Conservation (phyloP, 305 asterid genomes). For the Fraxinus sp. region DNA sequence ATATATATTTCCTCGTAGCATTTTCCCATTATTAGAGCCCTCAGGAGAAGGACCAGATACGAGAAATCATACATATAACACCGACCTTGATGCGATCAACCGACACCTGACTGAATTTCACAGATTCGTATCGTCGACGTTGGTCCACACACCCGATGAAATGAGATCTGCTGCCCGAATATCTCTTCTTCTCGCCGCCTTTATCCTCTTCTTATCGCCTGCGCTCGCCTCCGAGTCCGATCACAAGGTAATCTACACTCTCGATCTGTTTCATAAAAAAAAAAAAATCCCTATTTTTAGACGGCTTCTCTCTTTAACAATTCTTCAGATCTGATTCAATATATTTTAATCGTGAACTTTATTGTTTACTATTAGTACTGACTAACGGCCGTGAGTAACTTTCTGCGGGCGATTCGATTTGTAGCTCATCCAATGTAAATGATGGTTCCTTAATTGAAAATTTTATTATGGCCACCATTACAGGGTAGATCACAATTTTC, state of each 20-base stretch:
- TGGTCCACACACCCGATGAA: too few relatives aligned
- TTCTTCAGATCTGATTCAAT: constrained; percentile 1
- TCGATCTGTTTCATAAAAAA: constrained; percentile 10
- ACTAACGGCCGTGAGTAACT: neutral
- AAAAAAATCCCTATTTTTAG: constrained; percentile 36
- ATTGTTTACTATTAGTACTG: neutral
- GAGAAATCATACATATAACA: neutral
- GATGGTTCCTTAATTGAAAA: neutral
- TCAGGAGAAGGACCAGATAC: too few relatives aligned
- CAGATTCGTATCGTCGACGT: too few relatives aligned
- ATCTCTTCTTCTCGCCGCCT: constrained; percentile 32
- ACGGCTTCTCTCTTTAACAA: neutral
- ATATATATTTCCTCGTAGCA: too few relatives aligned
- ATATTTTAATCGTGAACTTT: neutral
- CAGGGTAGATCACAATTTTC: neutral
- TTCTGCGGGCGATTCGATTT: neutral
- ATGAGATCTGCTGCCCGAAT: neutral
- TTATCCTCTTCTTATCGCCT: constrained; percentile 37
- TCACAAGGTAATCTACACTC: constrained; percentile 44
- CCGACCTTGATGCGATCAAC: neutral
- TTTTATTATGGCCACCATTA: neutral
- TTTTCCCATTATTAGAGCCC: too few relatives aligned
- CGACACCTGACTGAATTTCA: neutral
- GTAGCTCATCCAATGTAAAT: neutral
- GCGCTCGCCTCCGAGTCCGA: constrained; percentile 56